Evolutionary conservation across 2,329 filamentous ascomycete species (phyloP), one percentile per base, ranked within the genome.

Genomic region (Botrytis aclada): DNA sequence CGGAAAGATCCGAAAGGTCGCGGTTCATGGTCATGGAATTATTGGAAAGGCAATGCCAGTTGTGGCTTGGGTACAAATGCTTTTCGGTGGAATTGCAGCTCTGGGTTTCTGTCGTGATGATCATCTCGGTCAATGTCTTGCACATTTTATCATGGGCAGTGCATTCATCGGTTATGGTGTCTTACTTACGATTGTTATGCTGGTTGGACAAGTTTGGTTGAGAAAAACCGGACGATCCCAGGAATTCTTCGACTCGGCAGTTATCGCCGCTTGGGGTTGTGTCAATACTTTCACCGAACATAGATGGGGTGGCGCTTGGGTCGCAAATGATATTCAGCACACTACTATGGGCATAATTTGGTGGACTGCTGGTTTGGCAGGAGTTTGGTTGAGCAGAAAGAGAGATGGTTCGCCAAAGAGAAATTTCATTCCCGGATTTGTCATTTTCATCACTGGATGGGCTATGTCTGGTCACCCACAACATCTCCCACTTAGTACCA

Each of bases 311-410:
- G 86, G 86, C 1, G 87, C 89, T 0, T 99, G 96, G 96, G 94
- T 92, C 70, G 90, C 89, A 82, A 98, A 98, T 80, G 96, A 99
- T 82, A 89, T 97, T 84, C 95, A 99, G 82, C 96, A 99, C 82
- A 99, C 96, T 0, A 93, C 93, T n/a, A 98, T 99, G 95, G 96
- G 96, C n/a, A 89, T 99, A 75, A 90, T 99, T 69, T 99, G 96
- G 96, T 99, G 95, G 95, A 93, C 90, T 78, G 95, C 96, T 12
- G 96, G 96, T 37, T 84, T 99, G 43, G 88, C 95, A 18, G 96
- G 96, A 60, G 88, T 99, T 70, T 99, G 95, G 96, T 86, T 99
- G 56, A 97, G 94, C 81, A 88, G 89, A 75, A 93, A 91, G 80
- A 89, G 93, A 72, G 90, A 95, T 75, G 95, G 96, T 69, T 87